Evolutionary conservation across 75 land plant species (phyloP).

Genomic region (Pinus taeda): DNA sequence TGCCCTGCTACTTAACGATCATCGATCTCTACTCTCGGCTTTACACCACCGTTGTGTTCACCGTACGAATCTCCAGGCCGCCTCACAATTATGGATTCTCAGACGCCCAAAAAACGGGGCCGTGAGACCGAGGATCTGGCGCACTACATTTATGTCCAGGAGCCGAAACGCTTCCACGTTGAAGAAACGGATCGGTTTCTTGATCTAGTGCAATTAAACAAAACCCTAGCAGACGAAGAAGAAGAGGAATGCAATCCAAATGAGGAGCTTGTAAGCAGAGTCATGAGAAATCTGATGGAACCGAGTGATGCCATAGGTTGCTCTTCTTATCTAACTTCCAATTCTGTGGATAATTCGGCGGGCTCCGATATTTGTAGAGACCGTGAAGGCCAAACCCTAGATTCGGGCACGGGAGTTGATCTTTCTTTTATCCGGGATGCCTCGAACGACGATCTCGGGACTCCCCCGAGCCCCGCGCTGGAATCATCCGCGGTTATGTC

Average conservation of each 20-base stretch:
- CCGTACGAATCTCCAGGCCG: not conserved
- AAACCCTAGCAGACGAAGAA: not conserved
- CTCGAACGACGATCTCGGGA: no score
- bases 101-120: not conserved
- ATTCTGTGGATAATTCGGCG: no score
- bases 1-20: not conserved
- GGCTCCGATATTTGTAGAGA: no score
- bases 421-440: no score
- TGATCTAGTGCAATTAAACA: not conserved
- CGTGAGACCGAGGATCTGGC: not conserved
- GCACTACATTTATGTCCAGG: not conserved
- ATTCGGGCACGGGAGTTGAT: no score
- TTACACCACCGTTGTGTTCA: no score
- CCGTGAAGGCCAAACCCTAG: no score
- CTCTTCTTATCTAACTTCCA: not conserved
- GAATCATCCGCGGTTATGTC: no score
- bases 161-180: not conserved
- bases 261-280: not conserved
- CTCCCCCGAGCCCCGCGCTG: no score
- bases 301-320: not conserved
- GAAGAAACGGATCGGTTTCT: not conserved
- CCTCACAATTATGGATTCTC: not conserved
- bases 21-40: not conserved
- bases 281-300: constrained; percentile 2
- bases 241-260: not conserved